These are phyloP conservation scores for Phaseolus lunatus DNA, from an alignment of 306 rosid species.

Conservation along the genomic window DNA sequence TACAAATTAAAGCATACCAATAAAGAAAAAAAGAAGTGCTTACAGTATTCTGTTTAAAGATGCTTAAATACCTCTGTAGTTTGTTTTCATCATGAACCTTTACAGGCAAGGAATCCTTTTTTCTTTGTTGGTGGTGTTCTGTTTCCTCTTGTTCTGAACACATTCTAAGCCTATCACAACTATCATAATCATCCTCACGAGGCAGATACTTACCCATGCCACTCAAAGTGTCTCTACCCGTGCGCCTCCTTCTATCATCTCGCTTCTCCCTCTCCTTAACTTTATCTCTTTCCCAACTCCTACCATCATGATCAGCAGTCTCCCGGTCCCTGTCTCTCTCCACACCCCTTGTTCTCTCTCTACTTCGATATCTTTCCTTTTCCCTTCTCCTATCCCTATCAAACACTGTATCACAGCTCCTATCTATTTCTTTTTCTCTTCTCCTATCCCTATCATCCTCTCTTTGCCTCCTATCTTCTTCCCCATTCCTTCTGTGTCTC, in stretches of 20 bases:
- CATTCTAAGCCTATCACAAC: slow-evolving; percentile 58
- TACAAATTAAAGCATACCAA: neutral
- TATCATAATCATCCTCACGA: slow-evolving; percentile 52
- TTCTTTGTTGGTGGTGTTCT: slow-evolving; percentile 50
- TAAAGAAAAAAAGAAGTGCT: neutral
- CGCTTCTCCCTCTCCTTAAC: slow-evolving; percentile 61
- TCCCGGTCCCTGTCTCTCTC: slow-evolving; percentile 63
- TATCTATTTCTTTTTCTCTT: slow-evolving; percentile 63
- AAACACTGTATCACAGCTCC: slow-evolving; percentile 56
- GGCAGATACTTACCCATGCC: slow-evolving; percentile 58
- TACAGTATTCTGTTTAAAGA: neutral
- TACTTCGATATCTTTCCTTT: slow-evolving; percentile 53
- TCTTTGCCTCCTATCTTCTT: slow-evolving; percentile 61
- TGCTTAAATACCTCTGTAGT: slow-evolving; percentile 52
- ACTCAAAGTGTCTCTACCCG: slow-evolving; percentile 46
- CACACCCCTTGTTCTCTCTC: slow-evolving; percentile 54
- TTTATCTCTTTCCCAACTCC: slow-evolving; percentile 55
- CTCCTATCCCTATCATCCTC: slow-evolving; percentile 61
- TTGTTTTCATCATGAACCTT: slow-evolving; percentile 47
- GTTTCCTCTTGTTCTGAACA: slow-evolving; percentile 60
- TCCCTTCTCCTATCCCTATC: slow-evolving; percentile 61
- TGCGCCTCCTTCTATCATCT: slow-evolving; percentile 56
- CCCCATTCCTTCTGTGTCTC: slow-evolving; percentile 61
- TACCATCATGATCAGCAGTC: slow-evolving; percentile 51
- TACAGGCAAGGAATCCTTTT: slow-evolving; percentile 44